Percentiles rank a stretch among this genome's conserved stretches.
Evolutionary conservation across 176 grass and related monocot species (phyloP).

Genomic region (Metroxylon sagu): DNA sequence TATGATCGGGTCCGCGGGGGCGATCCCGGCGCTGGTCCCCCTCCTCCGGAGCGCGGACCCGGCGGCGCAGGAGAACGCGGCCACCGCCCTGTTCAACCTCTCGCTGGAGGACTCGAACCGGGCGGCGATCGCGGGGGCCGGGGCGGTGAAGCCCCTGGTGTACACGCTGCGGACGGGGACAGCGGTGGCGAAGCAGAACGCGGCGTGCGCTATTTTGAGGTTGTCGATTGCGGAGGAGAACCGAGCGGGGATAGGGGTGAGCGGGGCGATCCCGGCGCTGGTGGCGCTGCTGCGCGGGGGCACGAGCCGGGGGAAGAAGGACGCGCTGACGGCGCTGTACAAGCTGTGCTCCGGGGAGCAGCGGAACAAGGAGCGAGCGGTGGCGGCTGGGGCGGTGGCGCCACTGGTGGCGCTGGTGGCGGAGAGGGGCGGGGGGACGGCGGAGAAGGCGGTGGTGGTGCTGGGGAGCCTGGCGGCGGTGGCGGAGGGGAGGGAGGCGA

Average conservation of each 20-base stretch:
- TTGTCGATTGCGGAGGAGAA: constrained; percentile 82
- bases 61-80: constrained; percentile 80
- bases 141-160: constrained; percentile 84
- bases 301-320: constrained; percentile 87
- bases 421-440: not conserved
- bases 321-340: constrained; percentile 48
- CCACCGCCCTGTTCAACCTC: constrained; percentile 86
- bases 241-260: constrained; percentile 69
- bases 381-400: not conserved
- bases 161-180: constrained; percentile 85
- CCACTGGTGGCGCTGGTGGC: constrained; percentile 8
- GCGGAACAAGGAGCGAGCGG: constrained; percentile 14
- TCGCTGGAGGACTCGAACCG: constrained; percentile 77
- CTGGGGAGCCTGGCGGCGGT: constrained; percentile 6
- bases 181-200: constrained; percentile 68
- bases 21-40: constrained; percentile 72
- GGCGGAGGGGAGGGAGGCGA: constrained; percentile 13
- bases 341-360: constrained; percentile 6
- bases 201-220: constrained; percentile 79
- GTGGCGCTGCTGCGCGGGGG: constrained; percentile 76
- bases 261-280: constrained; percentile 82
- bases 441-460: constrained; percentile 15
- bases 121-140: constrained; percentile 49
- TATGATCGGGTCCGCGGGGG: constrained; percentile 66
- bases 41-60: constrained; percentile 88